Base-by-base conservation (phyloP, 2,329 filamentous ascomycete species). In the Trichoderma aggressivum region DNA sequence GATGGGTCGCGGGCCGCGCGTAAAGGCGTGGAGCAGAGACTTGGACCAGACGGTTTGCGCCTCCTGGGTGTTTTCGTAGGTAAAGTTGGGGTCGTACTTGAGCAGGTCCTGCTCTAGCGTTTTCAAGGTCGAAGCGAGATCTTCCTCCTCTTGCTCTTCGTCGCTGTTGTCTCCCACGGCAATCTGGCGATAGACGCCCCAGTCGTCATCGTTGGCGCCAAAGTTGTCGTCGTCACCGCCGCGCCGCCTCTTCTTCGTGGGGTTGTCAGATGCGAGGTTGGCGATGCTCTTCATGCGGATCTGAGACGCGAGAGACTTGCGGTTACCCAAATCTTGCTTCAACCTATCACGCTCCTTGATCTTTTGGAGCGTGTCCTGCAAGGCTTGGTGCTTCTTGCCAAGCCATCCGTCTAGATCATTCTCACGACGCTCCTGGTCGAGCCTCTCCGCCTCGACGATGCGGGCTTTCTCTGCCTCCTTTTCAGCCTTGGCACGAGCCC, bases 221-320 rank as follows among this genome's bases (percentile, higher is more conserved):
- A 99, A 99, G 72, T 93, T 94, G 79, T 99, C 96, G 77, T 99
- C 96, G 78, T 98, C 95, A 5, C 91, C 93, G 8, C 94, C 94
- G 21, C 94, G 90, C 16, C 94, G 87, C 70, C 95, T 89, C 81
- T 97, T 97, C 80, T 94, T 94, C 74, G 87, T 85, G 1, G 95
- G 94, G 7, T 89, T 90, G 80, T 99, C 96, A 0, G 95, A 94
- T 3, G 96, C 96, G 1, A 99, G 90, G 78, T 97, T 98, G 72
- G 96, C 96, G 71, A 99, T 94, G 64, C 91, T 95, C 83, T 98
- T 98, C 96, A 99, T 99, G 74, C 96, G 92, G 82, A 97, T 97
- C 81, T 98, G 95, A 71, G 92, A 96, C 10, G 96, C 96, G 24
- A 98, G 89, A 0, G 94, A 98, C 81, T 99, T 99, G 78, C 96